Conservation (phyloP, 2,329 filamentous ascomycete species). For the Fusarium staphyleae region DNA sequence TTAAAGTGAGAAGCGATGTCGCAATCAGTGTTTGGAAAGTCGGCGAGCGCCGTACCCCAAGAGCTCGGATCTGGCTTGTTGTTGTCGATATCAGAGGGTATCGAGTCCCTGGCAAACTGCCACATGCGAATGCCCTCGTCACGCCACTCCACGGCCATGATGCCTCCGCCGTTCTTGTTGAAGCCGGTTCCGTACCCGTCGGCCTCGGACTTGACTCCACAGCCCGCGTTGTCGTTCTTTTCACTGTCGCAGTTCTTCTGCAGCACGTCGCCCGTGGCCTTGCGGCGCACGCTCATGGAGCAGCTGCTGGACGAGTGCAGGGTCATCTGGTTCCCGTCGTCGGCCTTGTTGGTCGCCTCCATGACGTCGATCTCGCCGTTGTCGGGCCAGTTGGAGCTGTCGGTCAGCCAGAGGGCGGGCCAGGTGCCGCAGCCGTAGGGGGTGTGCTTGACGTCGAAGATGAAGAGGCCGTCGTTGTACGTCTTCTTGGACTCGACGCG, state of each 20-base stretch:
- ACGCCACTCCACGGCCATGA: constrained; percentile 69
- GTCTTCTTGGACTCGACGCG: constrained; percentile 66
- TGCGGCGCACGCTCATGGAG: constrained; percentile 60
- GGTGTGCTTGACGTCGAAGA: constrained; percentile 70
- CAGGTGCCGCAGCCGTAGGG: constrained; percentile 70
- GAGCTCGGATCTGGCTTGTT: constrained; percentile 63
- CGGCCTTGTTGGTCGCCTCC: constrained; percentile 63
- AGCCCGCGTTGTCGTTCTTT: constrained; percentile 63
- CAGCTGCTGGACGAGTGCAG: constrained; percentile 64
- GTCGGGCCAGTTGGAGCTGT: constrained; percentile 66
- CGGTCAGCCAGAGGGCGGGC: constrained; percentile 72
- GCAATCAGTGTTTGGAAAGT: constrained; percentile 70
- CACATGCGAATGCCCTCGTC: constrained; percentile 67
- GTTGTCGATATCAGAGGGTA: constrained; percentile 60
- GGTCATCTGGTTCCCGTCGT: constrained; percentile 64
- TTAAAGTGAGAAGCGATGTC: constrained; percentile 65
- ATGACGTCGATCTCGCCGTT: constrained; percentile 72
- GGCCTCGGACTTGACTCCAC: constrained; percentile 55
- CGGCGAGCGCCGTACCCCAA: constrained; percentile 69
- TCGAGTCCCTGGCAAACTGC: constrained; percentile 59
- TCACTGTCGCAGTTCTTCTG: constrained; percentile 58
- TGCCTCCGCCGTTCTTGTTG: constrained; percentile 62
- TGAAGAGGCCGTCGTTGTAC: constrained; percentile 69
- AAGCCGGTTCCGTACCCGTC: constrained; percentile 59
- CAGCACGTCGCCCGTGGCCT: constrained; percentile 56